Conservation (phyloP, 495 filamentous ascomycete genomes). For the Letharia columbiana region DNA sequence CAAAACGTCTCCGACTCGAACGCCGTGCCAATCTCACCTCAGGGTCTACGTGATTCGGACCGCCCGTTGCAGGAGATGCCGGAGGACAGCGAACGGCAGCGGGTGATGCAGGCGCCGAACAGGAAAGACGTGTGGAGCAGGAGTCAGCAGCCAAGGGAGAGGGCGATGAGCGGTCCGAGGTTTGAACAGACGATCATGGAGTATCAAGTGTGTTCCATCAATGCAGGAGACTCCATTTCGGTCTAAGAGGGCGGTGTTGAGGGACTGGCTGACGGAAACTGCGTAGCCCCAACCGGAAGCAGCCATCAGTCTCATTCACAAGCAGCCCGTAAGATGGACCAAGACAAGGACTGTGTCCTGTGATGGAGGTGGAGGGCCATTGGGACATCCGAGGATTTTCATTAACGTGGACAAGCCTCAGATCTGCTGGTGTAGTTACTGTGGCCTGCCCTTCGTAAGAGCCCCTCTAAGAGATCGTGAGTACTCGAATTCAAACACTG, state of each 20-base stretch:
- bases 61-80: slow-evolving; percentile 48
- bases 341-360: slow-evolving; percentile 73
- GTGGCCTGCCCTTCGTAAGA: slow-evolving; percentile 90
- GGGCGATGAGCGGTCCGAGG: slow-evolving; percentile 84
- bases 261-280: background rate
- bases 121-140: slow-evolving; percentile 67
- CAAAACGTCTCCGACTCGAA: slow-evolving; percentile 55
- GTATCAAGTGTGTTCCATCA: slow-evolving; percentile 59
- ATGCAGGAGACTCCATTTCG: background rate
- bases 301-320: slow-evolving; percentile 92
- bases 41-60: slow-evolving; percentile 34
- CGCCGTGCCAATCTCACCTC: slow-evolving; percentile 45
- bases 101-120: slow-evolving; percentile 78
- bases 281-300: slow-evolving; percentile 73
- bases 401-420: slow-evolving; percentile 98
- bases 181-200: slow-evolving; percentile 96
- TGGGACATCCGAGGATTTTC: slow-evolving; percentile 86
- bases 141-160: slow-evolving; percentile 67
- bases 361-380: slow-evolving; percentile 86
- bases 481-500: background rate
- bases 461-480: background rate
- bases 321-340: slow-evolving; percentile 87
- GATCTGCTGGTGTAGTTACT: slow-evolving; percentile 84
- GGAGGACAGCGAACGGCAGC: slow-evolving; percentile 50
- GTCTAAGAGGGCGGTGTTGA: background rate